Evolutionary conservation across 2,329 filamentous ascomycete genomes (phyloP), one percentile per base, ranked within the genome.

Genomic region (Trichoderma polysporum): DNA sequence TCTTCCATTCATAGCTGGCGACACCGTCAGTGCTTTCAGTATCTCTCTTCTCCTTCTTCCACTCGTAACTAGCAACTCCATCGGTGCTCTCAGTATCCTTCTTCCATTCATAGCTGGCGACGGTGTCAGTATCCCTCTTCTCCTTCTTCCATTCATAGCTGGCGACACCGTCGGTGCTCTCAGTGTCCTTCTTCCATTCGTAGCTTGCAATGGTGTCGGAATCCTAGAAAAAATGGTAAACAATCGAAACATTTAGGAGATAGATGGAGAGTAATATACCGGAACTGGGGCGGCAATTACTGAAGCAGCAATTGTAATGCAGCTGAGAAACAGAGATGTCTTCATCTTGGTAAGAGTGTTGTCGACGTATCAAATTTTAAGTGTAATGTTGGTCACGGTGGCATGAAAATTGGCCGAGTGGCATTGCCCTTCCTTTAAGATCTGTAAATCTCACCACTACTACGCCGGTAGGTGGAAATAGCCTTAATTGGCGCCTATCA

Each of bases 1-100:
- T 60, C 29, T 60, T 63, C 59, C 58, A 61, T 19, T 62, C n/a
- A 12, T 61, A 61, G n/a, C 9, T 61, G 3, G 58, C 58, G 39
- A 52, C 45, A 0, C 31, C 45, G 22, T 61, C 58, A 10, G 58
- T 61, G 7, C 2, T 33, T 12, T 35, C 12, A 3, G 27, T 61
- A 2, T 37, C 58, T 6, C 17, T 53, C 47, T 62, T 62, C 59
- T 37, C 58, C 12, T 22, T 53, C 47, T 62, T 62, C 59, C 47
- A 62, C 9, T 53, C 13, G 8, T 62, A 62, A 10, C n/a, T 63
- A 3, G 59, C 47, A 53, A 62, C 59, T 2, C 49, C 47, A 17
- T 50, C 45, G 12, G 58, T 61, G 1, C 1, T 27, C 8, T 61
- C 27, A 0, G 19, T 61, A 2, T 15, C 45, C 15, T 10, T 62